Percentiles rank a stretch among this genome's conserved stretches.
Conservation (phyloP, 129 eudicot species). For the Flaveria sonorensis region DNA sequence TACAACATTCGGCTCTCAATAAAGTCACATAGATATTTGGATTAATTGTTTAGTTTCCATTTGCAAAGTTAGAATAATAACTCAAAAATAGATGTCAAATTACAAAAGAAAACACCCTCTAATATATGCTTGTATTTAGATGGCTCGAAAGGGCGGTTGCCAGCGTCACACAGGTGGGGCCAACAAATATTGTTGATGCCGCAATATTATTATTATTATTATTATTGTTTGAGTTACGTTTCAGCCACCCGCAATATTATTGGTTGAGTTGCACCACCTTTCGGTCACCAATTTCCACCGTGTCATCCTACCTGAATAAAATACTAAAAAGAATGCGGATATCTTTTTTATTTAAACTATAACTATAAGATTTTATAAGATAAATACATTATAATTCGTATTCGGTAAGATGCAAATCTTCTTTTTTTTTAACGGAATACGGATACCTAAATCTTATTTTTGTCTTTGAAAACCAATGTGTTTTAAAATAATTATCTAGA, state of each 20-base stretch:
- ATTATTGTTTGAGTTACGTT: constrained; percentile 1
- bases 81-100: neutral
- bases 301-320: neutral
- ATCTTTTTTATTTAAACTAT: neutral
- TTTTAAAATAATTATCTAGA: too few relatives aligned
- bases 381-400: too few relatives aligned
- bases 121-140: neutral
- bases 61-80: neutral
- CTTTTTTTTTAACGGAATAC: too few relatives aligned
- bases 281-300: constrained; percentile 18
- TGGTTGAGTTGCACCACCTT: constrained; percentile 13
- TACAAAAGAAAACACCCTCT: neutral
- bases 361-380: too few relatives aligned
- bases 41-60: neutral
- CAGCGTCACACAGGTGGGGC: constrained; percentile 1
- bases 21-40: too few relatives aligned
- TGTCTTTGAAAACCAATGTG: too few relatives aligned
- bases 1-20: too few relatives aligned
- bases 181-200: constrained; percentile 27
- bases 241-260: constrained; percentile 20
- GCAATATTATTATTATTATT: constrained; percentile 28
- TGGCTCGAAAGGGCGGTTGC: neutral
- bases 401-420: too few relatives aligned
- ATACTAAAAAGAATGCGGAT: neutral
- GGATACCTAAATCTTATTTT: too few relatives aligned